These are phyloP conservation scores for Babesia gibsoni DNA, from an alignment of 169 alveolate species.

Conservation along the genomic window DNA sequence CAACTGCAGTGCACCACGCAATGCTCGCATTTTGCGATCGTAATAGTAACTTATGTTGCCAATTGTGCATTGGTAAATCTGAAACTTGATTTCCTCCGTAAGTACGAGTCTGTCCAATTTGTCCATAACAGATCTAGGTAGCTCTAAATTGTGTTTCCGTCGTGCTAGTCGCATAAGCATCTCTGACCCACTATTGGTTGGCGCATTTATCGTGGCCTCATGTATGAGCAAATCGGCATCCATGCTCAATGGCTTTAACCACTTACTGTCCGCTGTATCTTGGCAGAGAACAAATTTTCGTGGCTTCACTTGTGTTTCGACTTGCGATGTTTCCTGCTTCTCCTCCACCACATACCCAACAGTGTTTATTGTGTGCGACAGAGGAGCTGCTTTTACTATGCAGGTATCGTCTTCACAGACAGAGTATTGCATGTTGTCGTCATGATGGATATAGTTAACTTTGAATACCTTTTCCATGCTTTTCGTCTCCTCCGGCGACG, in stretches of 20 bases:
- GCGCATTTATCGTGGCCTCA: slow-evolving; percentile 69
- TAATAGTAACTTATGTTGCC: slow-evolving; percentile 10
- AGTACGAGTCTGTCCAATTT: background rate
- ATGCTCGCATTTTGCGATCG: slow-evolving; percentile 3
- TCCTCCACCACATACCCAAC: slow-evolving; percentile 81
- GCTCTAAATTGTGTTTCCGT: background rate
- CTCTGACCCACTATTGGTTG: slow-evolving; percentile 32
- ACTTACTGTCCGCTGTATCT: slow-evolving; percentile 68
- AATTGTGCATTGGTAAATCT: slow-evolving; percentile 14
- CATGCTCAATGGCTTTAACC: slow-evolving; percentile 53
- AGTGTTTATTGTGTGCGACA: slow-evolving; percentile 79
- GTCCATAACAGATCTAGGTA: background rate
- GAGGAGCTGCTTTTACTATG: slow-evolving; percentile 63
- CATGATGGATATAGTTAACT: slow-evolving; percentile 32
- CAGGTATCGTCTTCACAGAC: slow-evolving; percentile 58
- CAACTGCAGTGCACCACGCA: slow-evolving; percentile 12
- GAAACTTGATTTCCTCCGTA: slow-evolving; percentile 32
- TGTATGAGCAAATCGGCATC: slow-evolving; percentile 74
- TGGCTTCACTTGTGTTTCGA: slow-evolving; percentile 13
- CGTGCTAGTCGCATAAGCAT: slow-evolving; percentile 18
- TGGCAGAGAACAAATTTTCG: slow-evolving; percentile 74
- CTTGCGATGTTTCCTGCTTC: slow-evolving; percentile 7
- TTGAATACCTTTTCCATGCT: background rate
- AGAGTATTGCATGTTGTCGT: slow-evolving; percentile 45
- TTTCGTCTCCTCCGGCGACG: background rate